Percentiles rank a stretch among this genome's conserved stretches.
Conservation (phyloP, 768 basidiomycete species). For the Mycena polygramma region DNA sequence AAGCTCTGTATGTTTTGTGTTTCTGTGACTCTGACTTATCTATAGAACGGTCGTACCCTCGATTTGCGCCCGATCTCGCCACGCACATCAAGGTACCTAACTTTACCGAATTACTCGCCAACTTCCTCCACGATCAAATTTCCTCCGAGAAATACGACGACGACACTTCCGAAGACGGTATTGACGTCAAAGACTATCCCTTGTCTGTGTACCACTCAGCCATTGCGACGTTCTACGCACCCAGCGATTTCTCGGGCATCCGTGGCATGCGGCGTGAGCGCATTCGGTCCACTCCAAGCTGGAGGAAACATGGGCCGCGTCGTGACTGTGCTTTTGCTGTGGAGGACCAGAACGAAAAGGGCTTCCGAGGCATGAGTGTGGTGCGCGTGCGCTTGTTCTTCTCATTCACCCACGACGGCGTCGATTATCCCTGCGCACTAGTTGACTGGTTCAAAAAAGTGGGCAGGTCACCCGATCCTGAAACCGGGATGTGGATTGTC, state of each 20-base stretch:
- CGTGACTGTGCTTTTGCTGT: conserved; percentile 40
- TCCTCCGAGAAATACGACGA: conserved; percentile 7
- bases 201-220: conserved; percentile 40
- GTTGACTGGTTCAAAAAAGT: conserved; percentile 43
- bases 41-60: conserved; percentile 36
- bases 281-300: conserved; percentile 39
- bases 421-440: conserved; percentile 42
- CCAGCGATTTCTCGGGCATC: conserved; percentile 40
- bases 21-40: not conserved
- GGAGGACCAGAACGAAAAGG: conserved; percentile 21
- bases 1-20: not conserved
- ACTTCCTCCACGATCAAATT: conserved; percentile 42
- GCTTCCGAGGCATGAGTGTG: conserved; percentile 39
- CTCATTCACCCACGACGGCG: conserved; percentile 38
- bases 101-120: conserved; percentile 34
- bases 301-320: conserved; percentile 32
- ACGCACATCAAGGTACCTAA: conserved; percentile 31
- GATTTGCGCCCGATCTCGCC: conserved; percentile 23
- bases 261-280: conserved; percentile 41
- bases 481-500: conserved; percentile 46
- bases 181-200: conserved; percentile 13
- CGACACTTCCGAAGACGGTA: not conserved
- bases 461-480: conserved; percentile 32
- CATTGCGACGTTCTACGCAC: conserved; percentile 39
- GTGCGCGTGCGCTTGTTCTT: conserved; percentile 40